Percentiles rank a stretch among this genome's conserved stretches.
These are phyloP conservation scores for Xerocomus brunneocitrinus DNA, from an alignment of 768 basidiomycete genomes.

Conservation along the genomic window DNA sequence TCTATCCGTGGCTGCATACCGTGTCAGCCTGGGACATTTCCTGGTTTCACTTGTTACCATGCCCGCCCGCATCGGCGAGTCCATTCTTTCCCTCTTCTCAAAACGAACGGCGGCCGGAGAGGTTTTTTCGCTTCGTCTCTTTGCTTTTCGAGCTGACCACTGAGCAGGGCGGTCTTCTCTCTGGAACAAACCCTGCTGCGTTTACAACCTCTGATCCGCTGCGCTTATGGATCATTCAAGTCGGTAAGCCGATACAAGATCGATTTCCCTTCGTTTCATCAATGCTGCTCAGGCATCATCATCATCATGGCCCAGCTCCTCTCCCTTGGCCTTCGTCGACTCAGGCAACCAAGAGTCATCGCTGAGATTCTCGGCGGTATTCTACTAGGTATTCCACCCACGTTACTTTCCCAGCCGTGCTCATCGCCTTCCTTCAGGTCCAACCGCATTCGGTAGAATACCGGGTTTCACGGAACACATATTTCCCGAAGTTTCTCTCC, in stretches of 20 bases:
- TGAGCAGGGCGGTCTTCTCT: constrained; percentile 65
- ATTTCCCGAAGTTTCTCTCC: constrained; percentile 66
- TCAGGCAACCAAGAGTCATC: constrained; percentile 83
- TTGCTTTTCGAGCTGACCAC: background rate
- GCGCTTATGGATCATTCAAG: constrained; percentile 73
- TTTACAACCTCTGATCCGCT: constrained; percentile 68
- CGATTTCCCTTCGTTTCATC: background rate
- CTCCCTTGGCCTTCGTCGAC: constrained; percentile 62
- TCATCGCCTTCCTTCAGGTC: constrained; percentile 19
- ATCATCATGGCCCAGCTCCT: constrained; percentile 73
- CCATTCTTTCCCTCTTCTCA: background rate
- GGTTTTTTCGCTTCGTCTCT: constrained; percentile 7
- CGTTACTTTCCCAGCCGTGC: constrained; percentile 22
- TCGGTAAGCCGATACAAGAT: constrained; percentile 43
- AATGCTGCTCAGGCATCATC: constrained; percentile 59
- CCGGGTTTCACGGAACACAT: constrained; percentile 84
- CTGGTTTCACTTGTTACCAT: background rate
- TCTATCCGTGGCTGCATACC: background rate
- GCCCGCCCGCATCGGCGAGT: background rate
- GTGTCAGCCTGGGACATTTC: background rate
- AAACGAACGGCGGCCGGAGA: constrained; percentile 23
- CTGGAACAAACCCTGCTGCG: constrained; percentile 65
- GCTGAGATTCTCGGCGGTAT: constrained; percentile 88
- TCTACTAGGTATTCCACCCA: constrained; percentile 60
- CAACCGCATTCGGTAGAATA: constrained; percentile 71